Evolutionary conservation across 805 yeast genomes (phyloP), one percentile per base, ranked within the genome.

Genomic region (Danielia oregonensis): DNA sequence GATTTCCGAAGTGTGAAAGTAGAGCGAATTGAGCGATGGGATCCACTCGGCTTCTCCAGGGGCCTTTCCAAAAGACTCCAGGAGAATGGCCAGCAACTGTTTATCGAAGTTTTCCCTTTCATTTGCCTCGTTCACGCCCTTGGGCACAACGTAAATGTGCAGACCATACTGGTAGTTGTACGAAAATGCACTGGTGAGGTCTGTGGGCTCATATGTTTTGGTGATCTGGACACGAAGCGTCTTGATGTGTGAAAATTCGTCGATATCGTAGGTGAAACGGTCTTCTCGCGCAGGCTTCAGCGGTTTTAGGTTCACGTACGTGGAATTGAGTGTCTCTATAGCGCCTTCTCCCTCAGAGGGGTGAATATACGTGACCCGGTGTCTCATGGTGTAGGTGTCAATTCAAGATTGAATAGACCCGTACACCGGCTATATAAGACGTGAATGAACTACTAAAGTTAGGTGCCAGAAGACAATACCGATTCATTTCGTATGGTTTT

Each of bases 81-180:
- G 14, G 4, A 57, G 6, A 7, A 45, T 35, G 6, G 13, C 26
- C 21, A 35, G 34, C 10, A 52, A 41, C 29, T 61, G 61, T 2
- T 41, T 24, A 34, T 39, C 57, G 36, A 63, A 65, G n/a, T 19
- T 36, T 2, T 24, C 38, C 4, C 36, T 34, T 6, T 40, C 44
- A 6, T 29, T 33, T 3, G 29, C 45, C n/a, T 34, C 43, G n/a
- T 31, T 32, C 6, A 24, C 34, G 3, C 26, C 35, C n/a, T 37
- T 26, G 2, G 70, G 70, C 9, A 39, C 44, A 1, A 52, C 59
- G 40, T 63, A 61, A 3, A 65, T 41, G 28, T 52, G 59, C 26
- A 60, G 36, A 1, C 68, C 70, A 3, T 25, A 22, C 9, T 44
- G 39, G 31, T 45, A 49, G 18, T 52, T 39, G 37, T 55, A 59